Base-by-base conservation (phyloP, 78 protist genomes). In the Cavenderia fasciculata region DNA sequence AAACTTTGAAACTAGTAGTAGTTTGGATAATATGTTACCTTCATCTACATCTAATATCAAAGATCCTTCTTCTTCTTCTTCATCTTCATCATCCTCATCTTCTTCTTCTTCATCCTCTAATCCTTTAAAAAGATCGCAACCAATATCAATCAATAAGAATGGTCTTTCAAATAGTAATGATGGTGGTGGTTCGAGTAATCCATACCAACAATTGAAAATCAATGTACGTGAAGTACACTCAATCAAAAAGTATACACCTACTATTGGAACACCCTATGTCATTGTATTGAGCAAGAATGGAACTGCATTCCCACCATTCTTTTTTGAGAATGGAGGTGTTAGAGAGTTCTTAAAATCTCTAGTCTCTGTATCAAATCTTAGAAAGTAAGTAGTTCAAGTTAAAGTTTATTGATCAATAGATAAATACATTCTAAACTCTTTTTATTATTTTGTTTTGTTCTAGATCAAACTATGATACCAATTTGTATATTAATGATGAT, bases 271-370 rank as follows among this genome's bases (percentile, higher is more conserved):
- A 56, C 85, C 87, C 6, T 76, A 87, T 36, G 61, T 87, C 3
- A 87, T 87, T 1, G 54, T 87, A 21, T 43, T 68, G 16, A 76
- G 65, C 23, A 59, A 51, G 59, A 59, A 61, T 14, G 82, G 82
- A 0, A 57, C 57, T 69, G 86, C 93, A 11, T 61, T 87, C 27
- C 70, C 59, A 40, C 93, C 93, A 18, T 76, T 87, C 87, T 87
- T 87, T 44, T 87, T 87, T 69, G 87, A 87, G 46, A 59, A 75
- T 59, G 93, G 93, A 23, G 93, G 93, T 41, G 93, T 87, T 47
- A 87, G 76, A 52, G 93, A 87, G 18, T 72, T 87, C n/a, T 49
- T 87, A 29, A 76, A 68, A 59, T 68, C 86, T 5, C n/a, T 87
- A n/a, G 23, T 49, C 23, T 61, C 76, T 31, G 71, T 87, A 25